Base-by-base conservation (phyloP, 1,284 basidiomycete genomes). In the Ceratobasidium sp. region DNA sequence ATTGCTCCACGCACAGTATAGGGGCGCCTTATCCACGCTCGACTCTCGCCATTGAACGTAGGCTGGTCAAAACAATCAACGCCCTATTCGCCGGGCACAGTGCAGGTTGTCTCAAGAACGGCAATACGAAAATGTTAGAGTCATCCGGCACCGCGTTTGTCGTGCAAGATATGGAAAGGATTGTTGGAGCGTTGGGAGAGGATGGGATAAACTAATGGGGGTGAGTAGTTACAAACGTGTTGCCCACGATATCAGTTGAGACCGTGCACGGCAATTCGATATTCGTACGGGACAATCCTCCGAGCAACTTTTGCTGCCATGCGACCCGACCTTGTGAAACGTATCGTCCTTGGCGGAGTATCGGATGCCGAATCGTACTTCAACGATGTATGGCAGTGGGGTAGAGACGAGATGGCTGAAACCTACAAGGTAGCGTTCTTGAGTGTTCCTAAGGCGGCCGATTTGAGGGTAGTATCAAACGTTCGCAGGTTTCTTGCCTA, bases 151-250 rank as follows among this genome's bases (percentile, higher is more conserved):
- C 78, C 0, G 75, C 77, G 1, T 75, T 73, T 33, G 73, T 73
- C 0, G 77, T 75, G 6, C 44, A 77, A 21, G 78, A 79, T 48
- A 77, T 79, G 75, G 60, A 56, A n/a, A 54, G 60, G 30, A 75
- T 79, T 21, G 48, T 77, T 38, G 72, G 76, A 25, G 76, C 76
- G 1, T 53, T 79, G 1, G 77, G 76, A n/a, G 74, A 77, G 49
- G 66, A 74, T 21, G 61, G 64, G 63, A 36, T 79, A n/a, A 72
- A 73, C 23, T 79, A 77, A 63, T 77, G 75, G 75, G 78, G 78
- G 9, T 77, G 76, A 54, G 63, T 11, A 7, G 11, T 12, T 38
- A 12, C 30, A 28, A 21, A 5, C 16, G 7, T 44, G 23, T 12
- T 28, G 38, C 9, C 12, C 11, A 25, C 21, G 25, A 11, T 18